Evolutionary conservation across 2,329 filamentous ascomycete genomes (phyloP).

Genomic region (Diaporthe citrichinensis): DNA sequence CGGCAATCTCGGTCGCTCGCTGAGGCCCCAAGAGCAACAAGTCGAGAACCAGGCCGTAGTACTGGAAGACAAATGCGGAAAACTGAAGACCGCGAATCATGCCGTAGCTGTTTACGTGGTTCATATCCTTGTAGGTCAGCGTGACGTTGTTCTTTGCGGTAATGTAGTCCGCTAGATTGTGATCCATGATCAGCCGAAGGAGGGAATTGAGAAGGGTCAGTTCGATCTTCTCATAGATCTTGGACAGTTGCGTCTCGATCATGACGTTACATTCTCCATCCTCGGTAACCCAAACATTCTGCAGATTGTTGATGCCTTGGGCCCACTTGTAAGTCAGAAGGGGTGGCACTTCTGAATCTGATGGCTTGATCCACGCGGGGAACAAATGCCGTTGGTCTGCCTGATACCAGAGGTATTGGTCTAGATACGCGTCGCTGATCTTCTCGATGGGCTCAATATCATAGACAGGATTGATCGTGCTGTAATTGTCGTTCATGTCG

Average conservation of each 20-base stretch:
- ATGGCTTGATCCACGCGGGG: conserved; percentile 99
- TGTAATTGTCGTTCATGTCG: conserved; percentile 99
- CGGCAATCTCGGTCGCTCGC: conserved; percentile 97
- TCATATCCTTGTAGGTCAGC: conserved; percentile 99
- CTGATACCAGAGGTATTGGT: conserved; percentile 99
- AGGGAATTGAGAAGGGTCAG: conserved; percentile 94
- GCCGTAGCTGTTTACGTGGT: conserved; percentile 98
- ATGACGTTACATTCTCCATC: conserved; percentile 98
- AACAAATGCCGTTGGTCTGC: conserved; percentile 97
- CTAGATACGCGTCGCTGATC: conserved; percentile 98
- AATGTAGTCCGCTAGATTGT: conserved; percentile 99
- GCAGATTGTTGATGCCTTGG: conserved; percentile 98
- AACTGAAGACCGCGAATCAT: conserved; percentile 99
- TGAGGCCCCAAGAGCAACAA: conserved; percentile 92
- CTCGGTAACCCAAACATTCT: conserved; percentile 93
- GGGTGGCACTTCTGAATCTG: conserved; percentile 96
- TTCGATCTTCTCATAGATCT: conserved; percentile 99
- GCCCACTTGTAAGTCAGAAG: conserved; percentile 98
- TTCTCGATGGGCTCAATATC: conserved; percentile 99
- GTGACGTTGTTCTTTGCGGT: conserved; percentile 99
- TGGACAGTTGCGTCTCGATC: conserved; percentile 98
- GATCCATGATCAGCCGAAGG: conserved; percentile 96
- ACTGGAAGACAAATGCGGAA: conserved; percentile 98
- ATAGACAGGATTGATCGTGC: conserved; percentile 98
- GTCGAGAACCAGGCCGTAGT: conserved; percentile 96